Evolutionary conservation across 352 stramenopile genomes (phyloP).

Genomic region (Phytophthora macrochlamydospora): DNA sequence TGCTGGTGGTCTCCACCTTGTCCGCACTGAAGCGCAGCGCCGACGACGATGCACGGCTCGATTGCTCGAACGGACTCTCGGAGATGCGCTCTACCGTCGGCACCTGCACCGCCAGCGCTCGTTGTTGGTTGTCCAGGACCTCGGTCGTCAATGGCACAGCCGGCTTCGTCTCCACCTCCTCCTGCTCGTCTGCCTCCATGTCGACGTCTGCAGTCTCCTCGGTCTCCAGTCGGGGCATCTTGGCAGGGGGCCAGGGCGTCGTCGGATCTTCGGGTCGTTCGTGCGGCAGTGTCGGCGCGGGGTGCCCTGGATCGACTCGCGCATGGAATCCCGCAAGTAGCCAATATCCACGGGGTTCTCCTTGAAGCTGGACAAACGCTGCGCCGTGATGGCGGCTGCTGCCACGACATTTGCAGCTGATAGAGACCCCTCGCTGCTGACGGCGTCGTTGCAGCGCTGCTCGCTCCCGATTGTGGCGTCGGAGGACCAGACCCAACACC

Average conservation of each 20-base stretch:
- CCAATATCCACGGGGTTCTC: constrained; percentile 70
- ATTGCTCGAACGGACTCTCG: constrained; percentile 38
- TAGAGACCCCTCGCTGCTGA: constrained; percentile 35
- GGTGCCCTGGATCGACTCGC: constrained; percentile 13
- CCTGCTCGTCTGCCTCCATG: constrained; percentile 40
- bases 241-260: constrained; percentile 31
- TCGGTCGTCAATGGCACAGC: constrained; percentile 17
- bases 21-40: constrained; percentile 24
- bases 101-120: constrained; percentile 21
- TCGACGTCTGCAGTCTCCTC: constrained; percentile 39
- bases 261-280: constrained; percentile 33
- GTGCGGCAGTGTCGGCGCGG: constrained; percentile 3
- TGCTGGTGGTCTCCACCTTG: constrained; percentile 20
- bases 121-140: constrained; percentile 6
- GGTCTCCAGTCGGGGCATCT: constrained; percentile 37
- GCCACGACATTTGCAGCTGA: constrained; percentile 42
- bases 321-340: constrained; percentile 67
- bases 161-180: constrained; percentile 32
- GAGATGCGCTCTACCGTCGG: constrained; percentile 38
- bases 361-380: constrained; percentile 71
- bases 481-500: constrained; percentile 41
- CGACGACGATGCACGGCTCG: constrained; percentile 29
- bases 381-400: constrained; percentile 38
- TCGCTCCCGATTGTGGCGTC: constrained; percentile 50
- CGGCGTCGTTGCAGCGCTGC: constrained; percentile 38